A percentile compares a stretch with the other conserved stretches of the same genome.
Evolutionary conservation across 306 rosid species (phyloP).

Genomic region (Citrullus amarus): DNA sequence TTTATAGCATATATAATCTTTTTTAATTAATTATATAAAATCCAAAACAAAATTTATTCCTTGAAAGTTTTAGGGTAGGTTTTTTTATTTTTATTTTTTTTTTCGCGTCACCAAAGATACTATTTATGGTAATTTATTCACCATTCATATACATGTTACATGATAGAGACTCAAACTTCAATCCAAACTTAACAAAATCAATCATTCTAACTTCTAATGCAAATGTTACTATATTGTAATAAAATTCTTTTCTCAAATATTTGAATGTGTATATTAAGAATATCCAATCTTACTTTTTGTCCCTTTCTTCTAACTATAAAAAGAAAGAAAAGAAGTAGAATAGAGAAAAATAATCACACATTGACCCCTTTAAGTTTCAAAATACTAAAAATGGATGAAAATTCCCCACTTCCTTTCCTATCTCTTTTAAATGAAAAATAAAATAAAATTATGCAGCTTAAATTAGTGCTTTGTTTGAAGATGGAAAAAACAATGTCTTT

Average conservation of each 20-base stretch:
- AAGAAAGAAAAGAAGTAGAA: neutral
- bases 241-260: no score
- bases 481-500: neutral
- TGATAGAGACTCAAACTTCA: no score
- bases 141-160: no score
- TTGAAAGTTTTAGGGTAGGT: no score
- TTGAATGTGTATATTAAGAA: neutral
- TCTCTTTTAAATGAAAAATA: neutral
- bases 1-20: neutral
- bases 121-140: no score
- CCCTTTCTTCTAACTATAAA: neutral
- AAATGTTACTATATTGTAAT: no score
- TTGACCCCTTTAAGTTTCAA: neutral
- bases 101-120: no score
- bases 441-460: neutral
- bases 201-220: no score
- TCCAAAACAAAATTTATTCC: neutral
- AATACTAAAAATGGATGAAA: neutral
- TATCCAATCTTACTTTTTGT: neutral
- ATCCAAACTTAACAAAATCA: no score
- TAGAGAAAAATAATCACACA: neutral
- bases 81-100: no score
- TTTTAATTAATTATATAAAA: no score
- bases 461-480: neutral
- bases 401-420: neutral